Base-by-base conservation (phyloP, 2,329 filamentous ascomycete species). In the Neonectria sp. region DNA sequence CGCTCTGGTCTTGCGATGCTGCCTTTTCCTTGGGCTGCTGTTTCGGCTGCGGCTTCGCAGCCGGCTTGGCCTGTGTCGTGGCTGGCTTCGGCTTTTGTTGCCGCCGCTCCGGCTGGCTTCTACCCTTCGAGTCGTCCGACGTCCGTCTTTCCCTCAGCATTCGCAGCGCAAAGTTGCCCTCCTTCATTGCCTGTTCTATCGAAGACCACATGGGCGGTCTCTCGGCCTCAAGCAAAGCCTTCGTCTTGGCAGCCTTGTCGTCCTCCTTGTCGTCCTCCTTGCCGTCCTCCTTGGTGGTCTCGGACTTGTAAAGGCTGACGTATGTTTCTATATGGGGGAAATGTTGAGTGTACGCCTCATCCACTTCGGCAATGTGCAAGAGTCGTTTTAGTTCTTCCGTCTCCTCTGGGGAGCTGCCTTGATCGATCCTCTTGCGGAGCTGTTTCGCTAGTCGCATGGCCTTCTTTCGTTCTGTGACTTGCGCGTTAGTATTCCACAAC, bases 271-370 rank as follows among this genome's bases (percentile, higher is more conserved):
- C 27, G 27, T 75, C 73, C 25, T 82, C 81, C 17, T 80, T 82
- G 3, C 81, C 82, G 57, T 83, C 79, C 3, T 76, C 75, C 21
- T 79, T 76, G 52, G 37, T 52, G 21, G 45, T 21, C 25, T 65
- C 79, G 13, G 71, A 68, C 71, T 87, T 83, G 71, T 91, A 92
- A 17, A 92, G 77, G 73, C 89, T 90, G 70, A 93, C 85, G 79
- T 96, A 96, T 25, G 86, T 84, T 78, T 93, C 90, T 74, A 91
- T 84, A 51, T 93, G 88, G 2, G 93, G 93, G 69, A 89, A 93
- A 79, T 91, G 92, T 60, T 89, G 86, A 1, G 93, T 89, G 77
- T 96, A 96, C 73, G 93, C 90, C 69, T 93, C 83, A 76, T 95
- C 93, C 13, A 95, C 88, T 76, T 95, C 88, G 29, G 90, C 89